Evolutionary conservation across 352 stramenopile species (phyloP), one percentile per base, ranked within the genome.

Genomic region (Globisporangium middletonii): DNA sequence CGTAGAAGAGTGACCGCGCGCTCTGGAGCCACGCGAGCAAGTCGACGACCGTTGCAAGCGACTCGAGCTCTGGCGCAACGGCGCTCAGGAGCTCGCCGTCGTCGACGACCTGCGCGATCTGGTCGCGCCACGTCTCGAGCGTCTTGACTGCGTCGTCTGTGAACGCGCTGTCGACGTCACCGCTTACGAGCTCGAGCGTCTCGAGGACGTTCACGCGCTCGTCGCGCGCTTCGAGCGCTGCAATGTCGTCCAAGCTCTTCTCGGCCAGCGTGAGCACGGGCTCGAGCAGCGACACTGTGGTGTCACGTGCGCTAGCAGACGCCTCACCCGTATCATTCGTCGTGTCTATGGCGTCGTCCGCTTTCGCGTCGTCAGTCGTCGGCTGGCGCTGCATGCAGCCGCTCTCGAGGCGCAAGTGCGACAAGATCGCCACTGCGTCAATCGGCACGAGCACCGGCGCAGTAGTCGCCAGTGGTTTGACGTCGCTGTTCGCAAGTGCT

Each of bases 1-100:
- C 81, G 53, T 92, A 91, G 54, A 94, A 91, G 42, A 93, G 75
- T 0, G 79, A 90, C 6, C 83, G 71, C 46, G 83, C 75, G 41
- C 69, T 79, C 57, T 92, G 76, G 27, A 92, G 73, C 86, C 86
- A 95, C 50, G 86, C 71, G 13, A 95, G 59, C 45, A 91, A 57
- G 46, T 83, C 75, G 53, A 86, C 56, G n/a, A 88, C 70, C 15
- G 77, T 59, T 11, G 33, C 51, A 16, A 92, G 54, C 9, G 62
- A 68, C 19, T 83, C 62, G 30, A 83, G 64, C 57, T 94, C 80
- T 0, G 83, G 82, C 9, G 75, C 68, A 57, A 82, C 68, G 0
- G 84, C 79, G 30, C 84, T 94, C 12, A 92, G 80, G 11, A 92
- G 30, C 37, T 75, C 68, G 37, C 78, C 72, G 54, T 94, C 83